phyloP scores from a whole-genome alignment of 306 rosid genomes.

The Trichosanthes cucumerina region DNA sequence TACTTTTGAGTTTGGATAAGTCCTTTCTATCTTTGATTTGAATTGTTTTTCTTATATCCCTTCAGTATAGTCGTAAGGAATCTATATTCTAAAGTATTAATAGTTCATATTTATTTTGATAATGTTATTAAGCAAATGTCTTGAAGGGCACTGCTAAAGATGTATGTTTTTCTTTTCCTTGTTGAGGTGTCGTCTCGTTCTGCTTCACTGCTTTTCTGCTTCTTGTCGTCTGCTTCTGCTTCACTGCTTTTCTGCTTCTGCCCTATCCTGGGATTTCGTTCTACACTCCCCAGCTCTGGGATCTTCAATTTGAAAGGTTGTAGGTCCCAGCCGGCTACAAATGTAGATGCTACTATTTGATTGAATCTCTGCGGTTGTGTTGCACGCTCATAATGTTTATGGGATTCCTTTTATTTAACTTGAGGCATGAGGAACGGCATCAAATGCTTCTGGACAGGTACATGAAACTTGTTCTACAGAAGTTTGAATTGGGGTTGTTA shows the following conservation, averaged over 20 bases:
- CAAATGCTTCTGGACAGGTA: conserved; percentile 61
- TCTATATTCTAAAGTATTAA: conserved; percentile 8
- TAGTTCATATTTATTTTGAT: conserved; percentile 21
- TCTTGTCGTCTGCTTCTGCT: conserved; percentile 59
- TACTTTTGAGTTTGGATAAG: conserved; percentile 64
- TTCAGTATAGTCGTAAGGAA: conserved; percentile 36
- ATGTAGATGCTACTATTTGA: conserved; percentile 48
- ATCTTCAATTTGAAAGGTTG: conserved; percentile 58
- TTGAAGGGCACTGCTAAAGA: conserved; percentile 41
- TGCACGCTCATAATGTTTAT: conserved; percentile 37
- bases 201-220: conserved; percentile 61
- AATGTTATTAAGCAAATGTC: conserved; percentile 27
- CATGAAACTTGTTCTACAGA: conserved; percentile 44
- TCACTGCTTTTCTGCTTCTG: conserved; percentile 65
- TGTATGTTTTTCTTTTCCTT: conserved; percentile 32
- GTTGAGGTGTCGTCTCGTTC: conserved; percentile 73
- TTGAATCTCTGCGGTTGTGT: conserved; percentile 46
- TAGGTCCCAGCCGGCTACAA: conserved; percentile 51
- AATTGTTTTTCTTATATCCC: conserved; percentile 29
- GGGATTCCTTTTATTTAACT: conserved; percentile 31
- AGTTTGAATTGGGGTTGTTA: conserved; percentile 28
- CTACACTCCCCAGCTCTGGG: conserved; percentile 53
- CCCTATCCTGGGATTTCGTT: conserved; percentile 40
- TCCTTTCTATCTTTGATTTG: conserved; percentile 43
- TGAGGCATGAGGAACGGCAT: conserved; percentile 37